Conservation (phyloP, 164 flowering plant species). For the Pachysandra terminalis region DNA sequence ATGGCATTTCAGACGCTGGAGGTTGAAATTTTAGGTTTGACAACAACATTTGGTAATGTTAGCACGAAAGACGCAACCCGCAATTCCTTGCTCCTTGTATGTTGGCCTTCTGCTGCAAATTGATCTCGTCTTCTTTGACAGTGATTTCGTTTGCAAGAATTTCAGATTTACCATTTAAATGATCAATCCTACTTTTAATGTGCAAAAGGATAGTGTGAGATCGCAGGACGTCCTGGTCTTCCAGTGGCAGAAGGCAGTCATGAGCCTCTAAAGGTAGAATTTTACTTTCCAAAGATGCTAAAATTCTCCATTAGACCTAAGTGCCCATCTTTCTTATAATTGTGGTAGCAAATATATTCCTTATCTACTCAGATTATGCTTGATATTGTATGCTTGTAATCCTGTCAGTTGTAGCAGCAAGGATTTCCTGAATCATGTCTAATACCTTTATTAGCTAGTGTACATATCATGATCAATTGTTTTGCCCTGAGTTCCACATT, state of each 20-base stretch:
- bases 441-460: too few relatives aligned
- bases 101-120: slow-evolving; percentile 9
- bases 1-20: slow-evolving; percentile 91
- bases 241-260: slow-evolving; percentile 91
- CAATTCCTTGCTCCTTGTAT: slow-evolving; percentile 90
- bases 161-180: slow-evolving; percentile 15
- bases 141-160: background rate
- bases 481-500: too few relatives aligned
- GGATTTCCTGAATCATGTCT: too few relatives aligned
- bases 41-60: slow-evolving; percentile 87
- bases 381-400: too few relatives aligned
- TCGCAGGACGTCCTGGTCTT: slow-evolving; percentile 70
- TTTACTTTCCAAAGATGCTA: too few relatives aligned
- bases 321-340: too few relatives aligned
- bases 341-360: too few relatives aligned
- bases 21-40: slow-evolving; percentile 80
- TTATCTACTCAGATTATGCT: too few relatives aligned
- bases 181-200: slow-evolving; percentile 41
- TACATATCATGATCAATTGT: too few relatives aligned
- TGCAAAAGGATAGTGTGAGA: slow-evolving; percentile 99
- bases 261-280: slow-evolving; percentile 79
- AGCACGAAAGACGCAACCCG: slow-evolving; percentile 75
- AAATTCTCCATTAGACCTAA: too few relatives aligned
- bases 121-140: background rate
- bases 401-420: too few relatives aligned